Evolutionary conservation across 192 early-diverging fungal species (phyloP), one percentile per base, ranked within the genome.

Genomic region (Umbelopsis vinacea): DNA sequence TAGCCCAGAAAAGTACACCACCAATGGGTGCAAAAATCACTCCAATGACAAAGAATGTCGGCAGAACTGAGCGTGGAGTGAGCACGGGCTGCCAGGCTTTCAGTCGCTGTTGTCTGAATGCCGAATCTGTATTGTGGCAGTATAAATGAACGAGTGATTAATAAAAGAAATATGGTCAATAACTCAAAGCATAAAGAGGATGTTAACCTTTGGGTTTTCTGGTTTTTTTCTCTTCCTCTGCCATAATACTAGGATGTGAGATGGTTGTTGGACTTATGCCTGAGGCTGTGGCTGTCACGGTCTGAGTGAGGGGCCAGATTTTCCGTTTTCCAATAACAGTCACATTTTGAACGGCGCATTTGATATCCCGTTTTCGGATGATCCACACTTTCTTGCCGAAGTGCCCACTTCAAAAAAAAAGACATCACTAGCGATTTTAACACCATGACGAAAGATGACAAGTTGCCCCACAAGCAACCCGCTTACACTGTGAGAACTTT

Each of bases 11-110:
- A 1, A 97, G 84, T 24, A 92, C 85, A 21, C 94, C 94, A 68
- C 96, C 97, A 67, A 99, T 83, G 15, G 96, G 97, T 54, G 95
- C 89, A 83, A 99, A 99, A 17, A 97, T 84, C 12, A 95, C 86
- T 12, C 97, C 97, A 67, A 99, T 85, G 67, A 94, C 84, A 81
- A 99, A 99, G 73, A 97, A 96, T 22, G 94, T 92, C 2, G 97
- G 97, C 4, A 99, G 81, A 15, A 97, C 96, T 45, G 92, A 92
- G 75, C 95, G 95, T 69, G 97, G 96, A n/a, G 94, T 99, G 60
- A 99, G 83, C 24, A 99, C 90, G 7, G 97, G 97, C 84, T 99
- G 96, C 97, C 97, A 99, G 12, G 97, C 95, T 69, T 92, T 93
- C 71, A 99, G 87, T 21, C 96, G 92, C 78, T 99, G 97, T 81